Conservation (phyloP, 2,329 filamentous ascomycete species). For the Aspergillus thermomutatus region DNA sequence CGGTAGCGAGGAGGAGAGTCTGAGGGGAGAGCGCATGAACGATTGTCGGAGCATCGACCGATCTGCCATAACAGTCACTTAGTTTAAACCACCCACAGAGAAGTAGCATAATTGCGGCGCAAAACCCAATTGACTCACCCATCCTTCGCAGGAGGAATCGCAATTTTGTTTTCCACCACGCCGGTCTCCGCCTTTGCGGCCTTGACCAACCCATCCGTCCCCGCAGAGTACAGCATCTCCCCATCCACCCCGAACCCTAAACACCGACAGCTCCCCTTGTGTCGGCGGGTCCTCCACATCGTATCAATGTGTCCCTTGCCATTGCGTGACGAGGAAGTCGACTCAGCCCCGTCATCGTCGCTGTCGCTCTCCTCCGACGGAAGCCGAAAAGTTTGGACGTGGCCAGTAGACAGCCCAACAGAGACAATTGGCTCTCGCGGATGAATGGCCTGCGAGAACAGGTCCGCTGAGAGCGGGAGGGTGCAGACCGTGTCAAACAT, state of each 20-base stretch:
- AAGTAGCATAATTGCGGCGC: constrained; percentile 9
- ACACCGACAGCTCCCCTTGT: constrained; percentile 89
- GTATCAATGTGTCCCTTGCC: constrained; percentile 77
- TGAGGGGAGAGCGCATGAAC: constrained; percentile 83
- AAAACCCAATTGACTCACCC: constrained; percentile 30
- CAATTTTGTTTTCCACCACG: constrained; percentile 75
- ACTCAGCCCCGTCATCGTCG: constrained; percentile 46
- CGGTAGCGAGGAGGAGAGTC: constrained; percentile 82
- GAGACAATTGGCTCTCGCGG: constrained; percentile 79
- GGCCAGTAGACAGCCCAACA: constrained; percentile 78
- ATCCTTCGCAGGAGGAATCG: constrained; percentile 57
- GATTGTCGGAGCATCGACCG: constrained; percentile 71
- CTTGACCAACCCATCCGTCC: constrained; percentile 63
- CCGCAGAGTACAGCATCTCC: constrained; percentile 58
- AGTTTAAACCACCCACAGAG: neutral
- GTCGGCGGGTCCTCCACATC: constrained; percentile 79
- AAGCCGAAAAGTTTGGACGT: constrained; percentile 80
- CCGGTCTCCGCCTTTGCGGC: constrained; percentile 57
- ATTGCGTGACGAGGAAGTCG: constrained; percentile 45
- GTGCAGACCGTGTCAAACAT: constrained; percentile 95
- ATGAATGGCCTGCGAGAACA: constrained; percentile 86
- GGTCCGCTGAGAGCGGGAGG: constrained; percentile 76
- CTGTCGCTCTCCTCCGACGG: constrained; percentile 54
- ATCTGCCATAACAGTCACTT: constrained; percentile 32
- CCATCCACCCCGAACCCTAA: constrained; percentile 79